Evolutionary conservation across 441 rosid genomes (phyloP).

Genomic region (Monsonia emarginata): DNA sequence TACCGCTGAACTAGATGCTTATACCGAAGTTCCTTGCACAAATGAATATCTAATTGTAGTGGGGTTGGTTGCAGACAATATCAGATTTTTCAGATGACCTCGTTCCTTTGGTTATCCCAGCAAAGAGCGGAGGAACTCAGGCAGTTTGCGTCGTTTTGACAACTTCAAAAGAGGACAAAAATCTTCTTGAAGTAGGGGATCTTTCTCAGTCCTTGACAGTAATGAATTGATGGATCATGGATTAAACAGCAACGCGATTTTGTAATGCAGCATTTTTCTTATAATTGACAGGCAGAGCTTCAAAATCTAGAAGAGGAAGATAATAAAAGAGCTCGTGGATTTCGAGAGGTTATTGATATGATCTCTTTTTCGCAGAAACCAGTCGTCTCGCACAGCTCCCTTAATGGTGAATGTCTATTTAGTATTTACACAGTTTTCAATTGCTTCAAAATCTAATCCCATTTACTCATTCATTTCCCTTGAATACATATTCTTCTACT

Average conservation of each 20-base stretch:
- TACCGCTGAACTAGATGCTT: too few relatives aligned
- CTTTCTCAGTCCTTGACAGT: slow-evolving; percentile 8
- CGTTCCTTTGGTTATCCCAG: slow-evolving; percentile 57
- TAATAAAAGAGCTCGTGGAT: slow-evolving; percentile 59
- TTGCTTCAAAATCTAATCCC: slow-evolving; percentile 4
- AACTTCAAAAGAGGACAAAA: slow-evolving; percentile 60
- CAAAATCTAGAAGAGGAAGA: slow-evolving; percentile 46
- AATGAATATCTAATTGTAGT: background rate
- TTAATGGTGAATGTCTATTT: slow-evolving; percentile 49
- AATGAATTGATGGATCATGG: slow-evolving; percentile 3
- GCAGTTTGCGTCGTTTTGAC: slow-evolving; percentile 60
- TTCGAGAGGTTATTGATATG: slow-evolving; percentile 80
- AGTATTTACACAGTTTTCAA: slow-evolving; percentile 4
- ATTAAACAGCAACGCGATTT: background rate
- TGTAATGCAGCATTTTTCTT: slow-evolving; percentile 10
- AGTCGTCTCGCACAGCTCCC: slow-evolving; percentile 62
- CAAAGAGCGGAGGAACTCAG: slow-evolving; percentile 60
- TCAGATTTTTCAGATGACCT: slow-evolving; percentile 47
- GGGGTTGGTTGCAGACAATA: slow-evolving; percentile 42
- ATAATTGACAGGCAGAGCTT: slow-evolving; percentile 55
- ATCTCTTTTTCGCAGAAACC: slow-evolving; percentile 77
- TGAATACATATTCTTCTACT: background rate
- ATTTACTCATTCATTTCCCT: slow-evolving; percentile 4
- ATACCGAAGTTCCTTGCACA: too few relatives aligned
- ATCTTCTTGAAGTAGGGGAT: slow-evolving; percentile 46